These are phyloP conservation scores for Trichothecium roseum DNA, from an alignment of 2,329 filamentous ascomycete genomes.

Conservation along the genomic window DNA sequence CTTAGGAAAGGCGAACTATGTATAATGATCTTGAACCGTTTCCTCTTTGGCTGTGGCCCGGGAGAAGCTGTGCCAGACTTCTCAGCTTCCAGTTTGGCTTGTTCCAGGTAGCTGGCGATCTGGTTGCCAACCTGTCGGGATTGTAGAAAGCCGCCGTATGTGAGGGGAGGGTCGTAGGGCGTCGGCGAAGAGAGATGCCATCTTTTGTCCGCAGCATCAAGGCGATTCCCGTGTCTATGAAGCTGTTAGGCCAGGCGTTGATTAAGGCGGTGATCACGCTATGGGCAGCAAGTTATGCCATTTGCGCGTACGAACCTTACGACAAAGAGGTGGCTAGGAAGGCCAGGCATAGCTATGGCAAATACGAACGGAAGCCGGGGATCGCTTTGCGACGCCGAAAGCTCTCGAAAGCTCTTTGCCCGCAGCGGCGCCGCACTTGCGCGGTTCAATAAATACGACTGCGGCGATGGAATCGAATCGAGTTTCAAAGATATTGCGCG, in stretches of 20 bases:
- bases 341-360: constrained; percentile 3
- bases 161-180: constrained; percentile 90
- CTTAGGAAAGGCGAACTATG: constrained; percentile 91
- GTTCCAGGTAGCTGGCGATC: constrained; percentile 63
- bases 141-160: constrained; percentile 89
- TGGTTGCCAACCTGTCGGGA: constrained; percentile 70
- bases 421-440: too few species aligned
- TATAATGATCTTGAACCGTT: constrained; percentile 68
- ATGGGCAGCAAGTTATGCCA: neutral
- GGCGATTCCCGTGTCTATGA: constrained; percentile 73
- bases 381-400: too few species aligned
- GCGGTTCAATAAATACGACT: too few species aligned
- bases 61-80: neutral
- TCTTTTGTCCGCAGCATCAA: constrained; percentile 88
- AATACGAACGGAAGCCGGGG: too few species aligned
- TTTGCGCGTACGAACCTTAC: constrained; percentile 21
- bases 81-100: constrained; percentile 35
- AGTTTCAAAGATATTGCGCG: too few species aligned
- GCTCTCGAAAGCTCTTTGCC: too few species aligned
- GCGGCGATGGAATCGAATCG: too few species aligned
- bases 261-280: constrained; percentile 1
- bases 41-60: constrained; percentile 26
- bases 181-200: constrained; percentile 92
- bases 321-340: constrained; percentile 29
- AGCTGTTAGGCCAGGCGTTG: too few species aligned